These are phyloP conservation scores for Fusarium verticillioides DNA, from an alignment of 2,329 filamentous ascomycete species.

Conservation along the genomic window DNA sequence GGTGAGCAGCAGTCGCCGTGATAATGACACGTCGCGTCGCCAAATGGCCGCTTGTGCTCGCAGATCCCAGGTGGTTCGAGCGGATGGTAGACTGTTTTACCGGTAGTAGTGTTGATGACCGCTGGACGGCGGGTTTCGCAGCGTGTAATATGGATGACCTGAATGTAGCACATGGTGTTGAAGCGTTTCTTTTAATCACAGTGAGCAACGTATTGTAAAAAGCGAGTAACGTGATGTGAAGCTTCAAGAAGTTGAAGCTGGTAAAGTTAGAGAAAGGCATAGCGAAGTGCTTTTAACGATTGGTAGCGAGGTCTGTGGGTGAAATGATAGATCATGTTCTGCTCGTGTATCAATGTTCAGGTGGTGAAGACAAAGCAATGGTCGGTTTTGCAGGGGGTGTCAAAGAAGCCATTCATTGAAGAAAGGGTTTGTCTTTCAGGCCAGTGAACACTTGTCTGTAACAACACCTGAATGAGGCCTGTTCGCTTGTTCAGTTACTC, in stretches of 20 bases:
- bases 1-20: constrained; percentile 17
- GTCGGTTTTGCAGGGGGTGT: neutral
- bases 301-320: neutral
- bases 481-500: neutral
- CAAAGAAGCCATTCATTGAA: constrained; percentile 4
- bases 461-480: neutral
- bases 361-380: constrained; percentile 1
- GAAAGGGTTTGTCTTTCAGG: neutral
- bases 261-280: neutral
- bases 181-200: neutral
- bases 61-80: constrained; percentile 15
- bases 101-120: neutral
- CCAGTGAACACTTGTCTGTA: neutral
- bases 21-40: neutral
- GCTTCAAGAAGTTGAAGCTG: neutral
- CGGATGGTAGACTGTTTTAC: constrained; percentile 16
- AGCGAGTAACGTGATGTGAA: neutral
- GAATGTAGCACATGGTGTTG: constrained; percentile 19
- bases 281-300: neutral
- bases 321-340: neutral
- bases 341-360: neutral
- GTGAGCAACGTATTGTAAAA: neutral
- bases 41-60: neutral
- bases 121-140: constrained; percentile 31
- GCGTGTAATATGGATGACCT: constrained; percentile 15